Evolutionary conservation across 768 basidiomycete genomes (phyloP).

Genomic region (Kwoniella shandongensis): DNA sequence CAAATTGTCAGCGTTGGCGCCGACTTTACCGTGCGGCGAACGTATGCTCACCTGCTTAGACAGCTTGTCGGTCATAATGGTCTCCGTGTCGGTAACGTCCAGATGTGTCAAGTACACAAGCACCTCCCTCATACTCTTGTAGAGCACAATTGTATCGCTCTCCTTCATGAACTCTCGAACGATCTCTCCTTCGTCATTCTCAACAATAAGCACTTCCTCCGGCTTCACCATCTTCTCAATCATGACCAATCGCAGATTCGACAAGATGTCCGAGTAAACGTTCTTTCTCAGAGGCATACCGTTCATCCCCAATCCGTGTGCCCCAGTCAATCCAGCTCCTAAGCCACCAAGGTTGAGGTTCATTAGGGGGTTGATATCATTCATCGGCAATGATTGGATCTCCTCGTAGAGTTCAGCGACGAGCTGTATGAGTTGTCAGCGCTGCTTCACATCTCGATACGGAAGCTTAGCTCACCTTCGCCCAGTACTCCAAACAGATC

Average conservation of each 20-base stretch:
- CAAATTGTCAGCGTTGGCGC: slow-evolving; percentile 21
- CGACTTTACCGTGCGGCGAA: no score
- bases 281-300: slow-evolving; percentile 73
- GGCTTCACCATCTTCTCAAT: slow-evolving; percentile 99
- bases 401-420: slow-evolving; percentile 97
- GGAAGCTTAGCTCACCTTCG: slow-evolving; percentile 34
- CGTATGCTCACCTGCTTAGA: slow-evolving; percentile 72
- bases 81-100: slow-evolving; percentile 94
- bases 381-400: slow-evolving; percentile 85
- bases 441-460: neutral
- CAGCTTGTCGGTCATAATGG: slow-evolving; percentile 94
- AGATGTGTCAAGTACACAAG: slow-evolving; percentile 97
- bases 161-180: slow-evolving; percentile 99
- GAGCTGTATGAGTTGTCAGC: slow-evolving; percentile 60
- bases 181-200: slow-evolving; percentile 99
- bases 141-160: slow-evolving; percentile 94
- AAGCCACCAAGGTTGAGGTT: slow-evolving; percentile 75
- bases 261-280: slow-evolving; percentile 91
- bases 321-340: slow-evolving; percentile 45
- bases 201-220: slow-evolving; percentile 96
- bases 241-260: slow-evolving; percentile 89
- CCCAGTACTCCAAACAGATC: slow-evolving; percentile 95
- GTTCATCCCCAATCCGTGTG: slow-evolving; percentile 43
- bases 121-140: slow-evolving; percentile 97
- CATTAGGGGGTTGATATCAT: slow-evolving; percentile 67